These are phyloP conservation scores for Rhizopus microsporus DNA, from an alignment of 371 early-diverging fungal genomes.

Conservation along the genomic window DNA sequence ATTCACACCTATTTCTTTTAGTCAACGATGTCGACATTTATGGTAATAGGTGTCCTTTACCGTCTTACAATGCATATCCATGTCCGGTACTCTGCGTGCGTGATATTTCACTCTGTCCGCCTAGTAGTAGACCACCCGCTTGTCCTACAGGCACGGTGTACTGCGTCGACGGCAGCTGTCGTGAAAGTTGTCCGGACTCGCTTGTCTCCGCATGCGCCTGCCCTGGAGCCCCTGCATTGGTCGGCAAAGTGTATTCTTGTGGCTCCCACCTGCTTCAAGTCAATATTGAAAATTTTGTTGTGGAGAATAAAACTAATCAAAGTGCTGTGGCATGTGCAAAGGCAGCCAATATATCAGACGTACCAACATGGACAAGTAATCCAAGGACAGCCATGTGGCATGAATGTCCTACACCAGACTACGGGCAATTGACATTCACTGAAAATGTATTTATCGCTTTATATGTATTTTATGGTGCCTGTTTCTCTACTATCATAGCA, in stretches of 20 bases:
- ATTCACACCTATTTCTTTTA: conserved; percentile 7
- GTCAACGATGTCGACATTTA: conserved; percentile 51
- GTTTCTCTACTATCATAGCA: conserved; percentile 48
- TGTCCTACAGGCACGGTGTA: conserved; percentile 48
- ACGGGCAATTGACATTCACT: conserved; percentile 37
- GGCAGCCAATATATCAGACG: conserved; percentile 19
- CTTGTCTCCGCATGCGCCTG: conserved; percentile 42
- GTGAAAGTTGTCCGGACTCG: conserved; percentile 29
- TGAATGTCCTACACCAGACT: conserved; percentile 49
- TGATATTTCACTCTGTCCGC: conserved; percentile 46
- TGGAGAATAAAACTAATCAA: conserved; percentile 43
- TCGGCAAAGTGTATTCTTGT: conserved; percentile 33
- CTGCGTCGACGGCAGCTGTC: conserved; percentile 58
- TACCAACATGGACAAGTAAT: conserved; percentile 43
- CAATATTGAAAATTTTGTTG: conserved; percentile 43
- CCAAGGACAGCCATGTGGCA: conserved; percentile 49
- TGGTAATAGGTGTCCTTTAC: conserved; percentile 48
- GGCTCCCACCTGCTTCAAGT: conserved; percentile 18
- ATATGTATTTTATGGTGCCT: conserved; percentile 58
- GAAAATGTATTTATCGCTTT: conserved; percentile 47
- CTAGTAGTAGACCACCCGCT: conserved; percentile 8
- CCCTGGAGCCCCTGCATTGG: conserved; percentile 38
- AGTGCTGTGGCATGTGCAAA: conserved; percentile 39
- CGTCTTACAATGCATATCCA: conserved; percentile 35
- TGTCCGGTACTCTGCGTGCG: conserved; percentile 58